phyloP scores from a whole-genome alignment of 257 asterid genomes.

The Nicotiana sylvestris region DNA sequence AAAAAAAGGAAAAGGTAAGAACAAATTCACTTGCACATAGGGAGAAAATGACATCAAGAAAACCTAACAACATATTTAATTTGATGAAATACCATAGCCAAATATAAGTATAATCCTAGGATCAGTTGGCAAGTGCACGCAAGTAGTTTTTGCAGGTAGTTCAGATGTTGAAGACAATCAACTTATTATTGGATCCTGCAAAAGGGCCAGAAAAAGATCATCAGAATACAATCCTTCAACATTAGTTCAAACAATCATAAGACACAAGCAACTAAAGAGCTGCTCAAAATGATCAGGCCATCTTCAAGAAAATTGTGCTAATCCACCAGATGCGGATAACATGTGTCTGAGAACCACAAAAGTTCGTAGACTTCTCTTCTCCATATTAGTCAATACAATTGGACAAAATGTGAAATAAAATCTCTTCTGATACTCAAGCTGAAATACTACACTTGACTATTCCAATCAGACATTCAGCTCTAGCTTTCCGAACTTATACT shows the following conservation, averaged over 20 bases:
- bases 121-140: background rate
- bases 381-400: background rate
- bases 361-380: background rate
- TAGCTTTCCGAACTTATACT: background rate
- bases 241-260: background rate
- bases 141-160: background rate
- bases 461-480: background rate
- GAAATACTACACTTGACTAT: background rate
- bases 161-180: slow-evolving; percentile 8
- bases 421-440: background rate
- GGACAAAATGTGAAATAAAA: background rate
- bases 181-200: slow-evolving; percentile 4
- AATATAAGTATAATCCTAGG: background rate
- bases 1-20: background rate
- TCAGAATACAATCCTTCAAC: background rate
- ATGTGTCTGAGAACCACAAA: background rate
- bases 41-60: background rate
- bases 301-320: background rate
- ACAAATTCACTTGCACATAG: background rate
- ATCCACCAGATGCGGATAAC: background rate
- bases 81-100: background rate
- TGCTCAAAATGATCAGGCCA: background rate
- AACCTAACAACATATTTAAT: background rate
- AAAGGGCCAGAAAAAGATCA: background rate
- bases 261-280: background rate